These are phyloP conservation scores for Glaciozyma martinii DNA, from an alignment of 768 basidiomycete genomes.

Conservation along the genomic window DNA sequence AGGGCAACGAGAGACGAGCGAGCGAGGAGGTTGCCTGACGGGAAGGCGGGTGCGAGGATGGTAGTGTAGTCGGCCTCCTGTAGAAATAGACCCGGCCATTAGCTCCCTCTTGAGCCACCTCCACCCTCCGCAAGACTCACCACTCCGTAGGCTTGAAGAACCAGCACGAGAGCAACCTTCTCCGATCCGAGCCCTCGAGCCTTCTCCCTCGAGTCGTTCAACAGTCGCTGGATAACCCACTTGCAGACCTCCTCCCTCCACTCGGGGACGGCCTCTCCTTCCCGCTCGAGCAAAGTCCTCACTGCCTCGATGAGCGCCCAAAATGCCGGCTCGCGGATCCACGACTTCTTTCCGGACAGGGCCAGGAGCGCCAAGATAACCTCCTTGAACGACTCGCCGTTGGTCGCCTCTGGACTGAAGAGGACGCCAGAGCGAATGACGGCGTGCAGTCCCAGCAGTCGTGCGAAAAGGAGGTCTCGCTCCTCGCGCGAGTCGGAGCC, in stretches of 20 bases:
- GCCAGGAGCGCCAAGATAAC: slow-evolving; percentile 55
- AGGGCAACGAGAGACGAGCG: slow-evolving; percentile 62
- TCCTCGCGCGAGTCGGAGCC: slow-evolving; percentile 85
- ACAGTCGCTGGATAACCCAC: slow-evolving; percentile 42
- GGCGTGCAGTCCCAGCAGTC: slow-evolving; percentile 78
- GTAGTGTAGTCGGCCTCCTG: slow-evolving; percentile 56
- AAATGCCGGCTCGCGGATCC: slow-evolving; percentile 58
- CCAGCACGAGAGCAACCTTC: slow-evolving; percentile 70
- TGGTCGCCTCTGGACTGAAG: slow-evolving; percentile 47
- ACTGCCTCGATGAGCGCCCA: slow-evolving; percentile 26
- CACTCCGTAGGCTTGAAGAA: slow-evolving; percentile 48
- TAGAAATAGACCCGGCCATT: neutral
- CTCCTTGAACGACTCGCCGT: slow-evolving; percentile 55
- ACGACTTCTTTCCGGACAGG: slow-evolving; percentile 74
- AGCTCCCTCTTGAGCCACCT: neutral
- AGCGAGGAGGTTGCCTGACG: slow-evolving; percentile 64
- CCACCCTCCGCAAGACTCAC: slow-evolving; percentile 1
- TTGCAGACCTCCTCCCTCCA: slow-evolving; percentile 48
- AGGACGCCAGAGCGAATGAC: slow-evolving; percentile 78
- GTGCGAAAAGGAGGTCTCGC: slow-evolving; percentile 82
- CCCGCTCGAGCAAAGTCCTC: slow-evolving; percentile 6
- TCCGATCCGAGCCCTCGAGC: slow-evolving; percentile 72
- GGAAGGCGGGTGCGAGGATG: slow-evolving; percentile 54
- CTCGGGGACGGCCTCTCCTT: slow-evolving; percentile 37
- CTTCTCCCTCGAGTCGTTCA: slow-evolving; percentile 36